Percentiles rank a stretch among this genome's conserved stretches.
These are phyloP conservation scores for Corynascus novoguineensis DNA, from an alignment of 495 filamentous ascomycete genomes.

Conservation along the genomic window DNA sequence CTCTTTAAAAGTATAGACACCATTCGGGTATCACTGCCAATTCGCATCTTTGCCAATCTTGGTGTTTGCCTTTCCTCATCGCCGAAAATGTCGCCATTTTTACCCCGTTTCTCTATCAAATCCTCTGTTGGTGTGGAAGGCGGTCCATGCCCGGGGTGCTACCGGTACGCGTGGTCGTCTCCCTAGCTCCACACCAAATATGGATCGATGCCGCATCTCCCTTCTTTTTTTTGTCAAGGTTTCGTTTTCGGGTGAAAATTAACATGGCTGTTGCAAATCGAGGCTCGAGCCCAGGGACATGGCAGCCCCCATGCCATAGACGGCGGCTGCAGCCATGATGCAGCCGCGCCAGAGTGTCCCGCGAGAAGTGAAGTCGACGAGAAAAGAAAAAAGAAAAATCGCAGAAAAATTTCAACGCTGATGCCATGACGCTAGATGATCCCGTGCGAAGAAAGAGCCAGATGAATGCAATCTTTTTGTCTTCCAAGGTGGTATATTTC, in stretches of 20 bases:
- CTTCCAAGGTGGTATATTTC: constrained; percentile 33
- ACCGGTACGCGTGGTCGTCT: neutral
- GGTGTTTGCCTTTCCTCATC: neutral
- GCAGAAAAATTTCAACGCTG: constrained; percentile 31
- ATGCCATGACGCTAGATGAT: constrained; percentile 38
- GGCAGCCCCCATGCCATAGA: constrained; percentile 9
- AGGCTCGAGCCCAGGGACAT: constrained; percentile 19
- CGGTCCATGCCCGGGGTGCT: constrained; percentile 1
- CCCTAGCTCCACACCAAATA: constrained; percentile 9
- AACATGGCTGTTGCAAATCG: constrained; percentile 23
- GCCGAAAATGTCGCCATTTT: neutral
- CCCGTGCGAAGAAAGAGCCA: constrained; percentile 30
- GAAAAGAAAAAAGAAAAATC: constrained; percentile 15
- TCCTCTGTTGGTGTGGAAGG: neutral
- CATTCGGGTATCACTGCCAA: constrained; percentile 9
- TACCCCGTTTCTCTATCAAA: neutral
- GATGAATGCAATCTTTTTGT: constrained; percentile 38
- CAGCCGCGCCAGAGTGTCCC: constrained; percentile 21
- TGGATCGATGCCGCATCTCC: neutral
- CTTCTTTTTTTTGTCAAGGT: constrained; percentile 14
- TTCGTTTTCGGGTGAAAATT: constrained; percentile 20
- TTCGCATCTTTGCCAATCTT: constrained; percentile 25
- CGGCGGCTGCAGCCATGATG: constrained; percentile 11
- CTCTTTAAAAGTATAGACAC: neutral
- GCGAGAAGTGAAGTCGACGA: constrained; percentile 12